phyloP scores from a whole-genome alignment of 495 filamentous ascomycete genomes.

The Aspergillus steynii region DNA sequence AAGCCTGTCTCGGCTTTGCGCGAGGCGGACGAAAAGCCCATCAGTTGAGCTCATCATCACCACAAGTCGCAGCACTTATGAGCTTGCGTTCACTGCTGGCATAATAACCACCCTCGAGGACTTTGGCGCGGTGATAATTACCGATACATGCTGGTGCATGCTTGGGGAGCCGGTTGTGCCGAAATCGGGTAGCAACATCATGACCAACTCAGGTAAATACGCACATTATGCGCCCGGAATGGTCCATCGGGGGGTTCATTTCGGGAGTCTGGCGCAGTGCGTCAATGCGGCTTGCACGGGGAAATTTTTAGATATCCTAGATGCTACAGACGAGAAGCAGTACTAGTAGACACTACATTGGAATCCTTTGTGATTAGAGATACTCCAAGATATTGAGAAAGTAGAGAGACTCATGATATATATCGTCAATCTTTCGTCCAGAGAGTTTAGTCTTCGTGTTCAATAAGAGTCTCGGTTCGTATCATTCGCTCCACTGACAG shows the following conservation, averaged over 20 bases:
- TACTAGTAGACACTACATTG: too few relatives aligned
- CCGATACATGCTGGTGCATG: conserved; percentile 19
- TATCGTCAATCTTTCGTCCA: too few relatives aligned
- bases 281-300: conserved; percentile 12
- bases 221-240: conserved; percentile 15
- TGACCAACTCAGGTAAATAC: conserved; percentile 16
- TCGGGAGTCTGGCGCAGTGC: conserved; percentile 12
- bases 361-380: too few relatives aligned
- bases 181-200: neutral
- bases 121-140: conserved; percentile 11
- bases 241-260: conserved; percentile 11
- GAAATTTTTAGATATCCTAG: neutral
- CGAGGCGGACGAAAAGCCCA: neutral
- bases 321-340: too few relatives aligned
- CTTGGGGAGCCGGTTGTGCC: conserved; percentile 13
- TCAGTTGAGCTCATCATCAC: conserved; percentile 5
- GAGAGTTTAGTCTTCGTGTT: too few relatives aligned
- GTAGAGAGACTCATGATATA: too few relatives aligned
- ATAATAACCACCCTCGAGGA: neutral
- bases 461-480: too few relatives aligned
- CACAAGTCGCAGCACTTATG: conserved; percentile 3
- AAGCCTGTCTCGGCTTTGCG: neutral
- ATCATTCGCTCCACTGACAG: too few relatives aligned
- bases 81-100: neutral
- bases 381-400: too few relatives aligned